phyloP scores from a whole-genome alignment of 371 early-diverging fungal species.

The Mucor piriformis region DNA sequence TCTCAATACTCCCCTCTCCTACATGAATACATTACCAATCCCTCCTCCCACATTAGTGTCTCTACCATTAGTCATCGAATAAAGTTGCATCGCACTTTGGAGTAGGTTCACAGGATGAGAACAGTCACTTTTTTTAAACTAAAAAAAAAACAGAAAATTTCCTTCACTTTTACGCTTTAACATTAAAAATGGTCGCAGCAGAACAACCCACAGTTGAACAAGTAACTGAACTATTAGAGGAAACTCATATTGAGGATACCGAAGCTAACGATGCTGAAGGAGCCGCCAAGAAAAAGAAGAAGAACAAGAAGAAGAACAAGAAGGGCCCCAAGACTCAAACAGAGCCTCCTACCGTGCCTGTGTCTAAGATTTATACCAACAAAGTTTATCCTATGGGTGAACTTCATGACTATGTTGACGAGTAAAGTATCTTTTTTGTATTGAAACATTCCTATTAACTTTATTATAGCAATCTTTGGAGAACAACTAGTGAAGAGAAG shows the following conservation, averaged over 20 bases:
- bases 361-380: conserved; percentile 75
- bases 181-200: conserved; percentile 15
- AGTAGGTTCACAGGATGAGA: background rate
- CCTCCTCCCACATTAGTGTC: too few relatives aligned
- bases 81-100: too few relatives aligned
- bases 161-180: background rate
- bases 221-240: conserved; percentile 14
- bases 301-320: conserved; percentile 75
- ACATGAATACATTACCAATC: too few relatives aligned
- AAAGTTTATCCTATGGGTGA: conserved; percentile 76
- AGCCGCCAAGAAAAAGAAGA: conserved; percentile 60
- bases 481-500: conserved; percentile 84
- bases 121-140: conserved; percentile 1
- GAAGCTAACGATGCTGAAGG: conserved; percentile 2
- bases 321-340: conserved; percentile 63
- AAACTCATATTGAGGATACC: conserved; percentile 19
- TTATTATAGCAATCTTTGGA: conserved; percentile 64
- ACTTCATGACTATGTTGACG: conserved; percentile 74
- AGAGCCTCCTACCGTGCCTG: conserved; percentile 77
- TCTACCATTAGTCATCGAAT: too few relatives aligned
- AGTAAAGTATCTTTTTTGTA: conserved; percentile 44
- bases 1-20: too few relatives aligned
- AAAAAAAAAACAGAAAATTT: background rate
- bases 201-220: conserved; percentile 21
- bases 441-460: background rate